Percentiles rank a stretch among this genome's conserved stretches.
Evolutionary conservation across 257 asterid species (phyloP).

Genomic region (Striga asiatica): DNA sequence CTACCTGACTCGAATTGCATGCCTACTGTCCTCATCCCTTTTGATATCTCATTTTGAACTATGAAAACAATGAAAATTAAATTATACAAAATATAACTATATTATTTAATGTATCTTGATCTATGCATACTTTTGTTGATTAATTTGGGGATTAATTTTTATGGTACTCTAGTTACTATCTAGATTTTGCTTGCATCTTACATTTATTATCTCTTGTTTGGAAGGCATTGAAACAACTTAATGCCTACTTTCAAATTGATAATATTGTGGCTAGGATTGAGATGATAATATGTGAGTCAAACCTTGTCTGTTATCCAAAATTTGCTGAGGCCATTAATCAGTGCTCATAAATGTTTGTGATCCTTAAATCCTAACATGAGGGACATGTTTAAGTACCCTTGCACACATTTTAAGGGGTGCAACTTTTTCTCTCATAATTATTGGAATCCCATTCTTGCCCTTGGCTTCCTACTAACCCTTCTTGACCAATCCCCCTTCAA

Average conservation of each 20-base stretch:
- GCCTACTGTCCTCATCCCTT: too few species aligned
- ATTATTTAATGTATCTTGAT: too few species aligned
- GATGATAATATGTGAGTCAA: conserved; percentile 19
- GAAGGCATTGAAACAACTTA: neutral
- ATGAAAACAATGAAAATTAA: too few species aligned
- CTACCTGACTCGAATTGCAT: too few species aligned
- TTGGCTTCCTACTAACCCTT: conserved; percentile 17
- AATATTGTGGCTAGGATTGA: conserved; percentile 15
- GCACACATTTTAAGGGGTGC: conserved; percentile 33
- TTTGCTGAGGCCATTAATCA: conserved; percentile 28
- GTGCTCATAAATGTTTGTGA: conserved; percentile 14
- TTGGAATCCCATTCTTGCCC: conserved; percentile 23
- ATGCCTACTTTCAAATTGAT: conserved; percentile 2
- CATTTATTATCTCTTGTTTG: too few species aligned
- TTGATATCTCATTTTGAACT: too few species aligned
- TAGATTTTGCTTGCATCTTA: too few species aligned
- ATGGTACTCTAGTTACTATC: too few species aligned
- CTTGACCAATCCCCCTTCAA: conserved; percentile 24
- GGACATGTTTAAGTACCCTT: conserved; percentile 18
- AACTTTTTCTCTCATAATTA: conserved; percentile 16
- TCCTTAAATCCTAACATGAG: conserved; percentile 37
- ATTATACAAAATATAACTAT: too few species aligned
- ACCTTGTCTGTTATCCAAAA: conserved; percentile 20
- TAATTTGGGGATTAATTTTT: too few species aligned
- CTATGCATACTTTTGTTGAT: neutral